Conservation (phyloP, 2,329 filamentous ascomycete genomes). For the Colletotrichum lindemuthianum region DNA sequence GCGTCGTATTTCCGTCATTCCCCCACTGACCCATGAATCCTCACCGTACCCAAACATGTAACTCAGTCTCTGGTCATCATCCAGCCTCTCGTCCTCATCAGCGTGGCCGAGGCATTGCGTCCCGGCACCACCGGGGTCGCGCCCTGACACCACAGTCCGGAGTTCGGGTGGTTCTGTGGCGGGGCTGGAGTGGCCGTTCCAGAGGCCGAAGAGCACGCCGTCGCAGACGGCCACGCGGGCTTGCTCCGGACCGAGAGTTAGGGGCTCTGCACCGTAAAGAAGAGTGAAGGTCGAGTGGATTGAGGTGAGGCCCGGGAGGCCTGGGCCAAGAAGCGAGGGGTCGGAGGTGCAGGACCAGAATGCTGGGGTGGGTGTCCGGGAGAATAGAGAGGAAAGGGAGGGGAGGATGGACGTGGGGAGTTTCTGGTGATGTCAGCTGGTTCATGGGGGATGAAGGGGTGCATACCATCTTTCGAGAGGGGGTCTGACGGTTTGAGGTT, state of each 20-base stretch:
- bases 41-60: conserved; percentile 21
- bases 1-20: conserved; percentile 6
- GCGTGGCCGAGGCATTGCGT: conserved; percentile 8
- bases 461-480: neutral
- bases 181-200: conserved; percentile 15
- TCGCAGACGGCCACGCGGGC: conserved; percentile 20
- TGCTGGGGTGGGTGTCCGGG: neutral
- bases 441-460: neutral
- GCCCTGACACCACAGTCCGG: neutral
- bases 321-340: neutral
- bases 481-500: neutral
- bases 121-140: neutral
- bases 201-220: conserved; percentile 26
- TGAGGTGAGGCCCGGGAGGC: neutral
- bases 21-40: conserved; percentile 18
- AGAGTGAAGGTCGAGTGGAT: conserved; percentile 4
- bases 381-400: neutral
- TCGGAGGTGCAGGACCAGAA: conserved; percentile 5
- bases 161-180: neutral
- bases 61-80: conserved; percentile 11
- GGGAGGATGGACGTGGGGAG: neutral
- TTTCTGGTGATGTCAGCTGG: neutral
- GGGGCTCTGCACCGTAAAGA: neutral
- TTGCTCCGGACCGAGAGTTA: conserved; percentile 1
- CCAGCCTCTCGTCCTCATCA: neutral